A percentile compares a stretch with the other conserved stretches of the same genome.
These are phyloP conservation scores for Apiospora saccharicola DNA, from an alignment of 2,329 filamentous ascomycete species.

Conservation along the genomic window DNA sequence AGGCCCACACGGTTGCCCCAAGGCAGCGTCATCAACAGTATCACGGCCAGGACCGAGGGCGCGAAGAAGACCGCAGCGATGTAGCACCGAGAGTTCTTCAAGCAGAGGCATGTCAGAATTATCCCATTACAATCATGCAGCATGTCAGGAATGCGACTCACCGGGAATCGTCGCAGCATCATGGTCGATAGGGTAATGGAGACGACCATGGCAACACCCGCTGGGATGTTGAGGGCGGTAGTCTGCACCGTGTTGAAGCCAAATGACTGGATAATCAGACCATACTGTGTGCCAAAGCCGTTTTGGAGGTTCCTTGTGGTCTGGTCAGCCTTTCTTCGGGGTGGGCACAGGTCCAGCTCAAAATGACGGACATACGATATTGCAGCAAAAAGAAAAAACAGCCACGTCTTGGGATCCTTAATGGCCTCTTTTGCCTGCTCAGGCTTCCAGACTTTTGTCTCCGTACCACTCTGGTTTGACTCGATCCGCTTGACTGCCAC, in stretches of 20 bases:
- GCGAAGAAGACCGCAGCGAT: constrained; percentile 25
- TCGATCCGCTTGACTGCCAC: constrained; percentile 25
- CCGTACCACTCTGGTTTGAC: constrained; percentile 26
- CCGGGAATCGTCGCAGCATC: constrained; percentile 25
- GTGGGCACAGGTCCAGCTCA: too few species aligned
- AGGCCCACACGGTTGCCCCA: constrained; percentile 24
- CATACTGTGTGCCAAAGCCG: constrained; percentile 22
- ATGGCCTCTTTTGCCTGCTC: constrained; percentile 25
- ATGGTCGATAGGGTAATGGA: constrained; percentile 23
- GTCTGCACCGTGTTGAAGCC: constrained; percentile 24
- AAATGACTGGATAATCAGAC: constrained; percentile 24
- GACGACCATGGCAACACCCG: constrained; percentile 20
- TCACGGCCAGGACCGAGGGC: constrained; percentile 23
- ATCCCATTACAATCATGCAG: rapidly evolving
- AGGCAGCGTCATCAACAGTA: constrained; percentile 24
- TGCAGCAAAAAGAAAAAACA: constrained; percentile 26
- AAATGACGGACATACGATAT: constrained; percentile 7
- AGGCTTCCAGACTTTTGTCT: constrained; percentile 26
- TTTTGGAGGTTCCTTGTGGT: constrained; percentile 26
- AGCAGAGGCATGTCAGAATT: not conserved
- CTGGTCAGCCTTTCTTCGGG: not conserved
- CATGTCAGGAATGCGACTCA: not conserved
- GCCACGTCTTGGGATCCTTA: constrained; percentile 25
- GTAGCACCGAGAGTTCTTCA: constrained; percentile 25
- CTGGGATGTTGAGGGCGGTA: constrained; percentile 24